Percentiles rank a stretch among this genome's conserved stretches.
Evolutionary conservation across 2,329 filamentous ascomycete species (phyloP).

Genomic region (Tothia fuscella): DNA sequence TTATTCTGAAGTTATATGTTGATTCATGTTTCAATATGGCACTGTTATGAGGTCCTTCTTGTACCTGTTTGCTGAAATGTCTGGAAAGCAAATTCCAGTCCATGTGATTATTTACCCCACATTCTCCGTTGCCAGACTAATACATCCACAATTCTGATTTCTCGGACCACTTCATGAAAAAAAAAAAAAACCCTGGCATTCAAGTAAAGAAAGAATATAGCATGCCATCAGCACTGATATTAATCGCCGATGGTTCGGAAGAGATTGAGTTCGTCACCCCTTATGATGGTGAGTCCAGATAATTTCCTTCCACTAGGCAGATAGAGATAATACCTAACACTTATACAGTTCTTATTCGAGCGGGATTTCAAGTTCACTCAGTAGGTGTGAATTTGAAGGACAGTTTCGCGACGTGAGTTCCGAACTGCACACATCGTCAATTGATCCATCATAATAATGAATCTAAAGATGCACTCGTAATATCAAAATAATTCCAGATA

Average conservation of each 20-base stretch:
- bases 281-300: constrained; percentile 23
- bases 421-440: neutral
- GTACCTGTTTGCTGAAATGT: no score
- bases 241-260: constrained; percentile 28
- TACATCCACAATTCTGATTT: no score
- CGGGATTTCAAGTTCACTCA: constrained; percentile 25
- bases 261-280: constrained; percentile 31
- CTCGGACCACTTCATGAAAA: no score
- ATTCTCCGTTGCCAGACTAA: no score
- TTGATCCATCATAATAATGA: neutral
- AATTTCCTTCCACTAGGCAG: constrained; percentile 1
- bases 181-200: no score
- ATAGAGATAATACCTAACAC: neutral
- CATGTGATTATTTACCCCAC: no score
- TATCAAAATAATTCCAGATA: constrained; percentile 25
- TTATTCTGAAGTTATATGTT: no score
- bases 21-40: no score
- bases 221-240: constrained; percentile 25
- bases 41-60: no score
- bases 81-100: no score
- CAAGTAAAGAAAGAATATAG: no score
- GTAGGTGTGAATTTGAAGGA: constrained; percentile 25
- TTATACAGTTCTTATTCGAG: constrained; percentile 24
- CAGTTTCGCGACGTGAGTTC: constrained; percentile 1
- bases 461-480: constrained; percentile 25